phyloP scores from a whole-genome alignment of 306 rosid species.

The Urtica urens region DNA sequence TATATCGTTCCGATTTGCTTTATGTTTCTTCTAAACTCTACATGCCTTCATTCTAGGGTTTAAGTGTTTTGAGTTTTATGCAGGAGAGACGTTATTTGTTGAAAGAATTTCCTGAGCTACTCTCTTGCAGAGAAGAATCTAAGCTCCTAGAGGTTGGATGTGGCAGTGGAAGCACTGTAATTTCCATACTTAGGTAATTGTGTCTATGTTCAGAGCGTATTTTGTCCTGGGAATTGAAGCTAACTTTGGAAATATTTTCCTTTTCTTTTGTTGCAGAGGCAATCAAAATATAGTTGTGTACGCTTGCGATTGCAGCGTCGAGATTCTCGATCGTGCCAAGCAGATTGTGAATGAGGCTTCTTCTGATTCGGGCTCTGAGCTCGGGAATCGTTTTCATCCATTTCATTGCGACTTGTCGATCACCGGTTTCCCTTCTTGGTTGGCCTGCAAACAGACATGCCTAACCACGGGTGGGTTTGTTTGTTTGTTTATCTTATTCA shows the following conservation, averaged over 20 bases:
- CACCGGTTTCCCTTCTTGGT: conserved; percentile 51
- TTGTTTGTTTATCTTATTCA: conserved; percentile 11
- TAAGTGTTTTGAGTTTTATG: background rate
- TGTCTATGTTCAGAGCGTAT: background rate
- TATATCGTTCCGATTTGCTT: background rate
- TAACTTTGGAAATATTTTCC: conserved; percentile 11
- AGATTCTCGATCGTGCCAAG: conserved; percentile 55
- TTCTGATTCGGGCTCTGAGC: conserved; percentile 10
- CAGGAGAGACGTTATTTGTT: conserved; percentile 84
- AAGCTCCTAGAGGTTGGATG: conserved; percentile 82
- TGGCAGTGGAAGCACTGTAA: conserved; percentile 81
- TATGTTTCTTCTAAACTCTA: background rate
- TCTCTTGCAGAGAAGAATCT: conserved; percentile 30
- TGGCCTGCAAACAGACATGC: conserved; percentile 37
- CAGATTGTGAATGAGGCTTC: conserved; percentile 34
- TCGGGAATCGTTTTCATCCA: conserved; percentile 41
- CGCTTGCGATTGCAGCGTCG: conserved; percentile 80
- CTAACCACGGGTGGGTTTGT: conserved; percentile 47
- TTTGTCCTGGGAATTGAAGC: background rate
- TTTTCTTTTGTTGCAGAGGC: conserved; percentile 57
- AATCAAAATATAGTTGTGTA: conserved; percentile 49
- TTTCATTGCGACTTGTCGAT: conserved; percentile 65
- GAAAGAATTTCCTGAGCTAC: conserved; percentile 71
- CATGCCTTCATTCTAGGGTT: background rate
- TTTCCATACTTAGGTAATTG: conserved; percentile 71